These are phyloP conservation scores for Aspergillus sp. DNA, from an alignment of 2,329 filamentous ascomycete genomes.

Conservation along the genomic window DNA sequence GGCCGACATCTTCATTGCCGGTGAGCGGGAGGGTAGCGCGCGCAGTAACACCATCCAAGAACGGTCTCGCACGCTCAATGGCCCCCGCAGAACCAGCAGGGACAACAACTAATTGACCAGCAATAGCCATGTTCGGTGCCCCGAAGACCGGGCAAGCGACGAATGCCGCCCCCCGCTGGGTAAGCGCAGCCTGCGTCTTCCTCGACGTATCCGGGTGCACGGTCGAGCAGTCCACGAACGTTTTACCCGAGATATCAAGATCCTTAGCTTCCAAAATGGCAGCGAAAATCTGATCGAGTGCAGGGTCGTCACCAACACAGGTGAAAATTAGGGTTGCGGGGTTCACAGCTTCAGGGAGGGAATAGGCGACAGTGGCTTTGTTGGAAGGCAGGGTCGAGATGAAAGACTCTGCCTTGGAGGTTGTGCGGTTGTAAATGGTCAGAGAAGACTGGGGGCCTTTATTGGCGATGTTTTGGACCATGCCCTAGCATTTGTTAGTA, in stretches of 20 bases:
- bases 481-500: slow-evolving; percentile 51
- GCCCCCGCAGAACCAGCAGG: slow-evolving; percentile 58
- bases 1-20: slow-evolving; percentile 60
- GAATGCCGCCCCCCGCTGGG: slow-evolving; percentile 60
- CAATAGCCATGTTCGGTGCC: slow-evolving; percentile 43
- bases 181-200: slow-evolving; percentile 51
- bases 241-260: slow-evolving; percentile 58
- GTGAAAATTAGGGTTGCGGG: slow-evolving; percentile 72
- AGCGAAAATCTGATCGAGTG: slow-evolving; percentile 58
- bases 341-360: slow-evolving; percentile 59
- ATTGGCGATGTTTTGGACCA: slow-evolving; percentile 74
- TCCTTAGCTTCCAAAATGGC: slow-evolving; percentile 44
- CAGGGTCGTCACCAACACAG: slow-evolving; percentile 71
- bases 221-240: slow-evolving; percentile 82
- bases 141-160: slow-evolving; percentile 59
- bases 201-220: slow-evolving; percentile 77
- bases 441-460: slow-evolving; percentile 70
- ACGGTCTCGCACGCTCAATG: slow-evolving; percentile 61
- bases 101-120: slow-evolving; percentile 65
- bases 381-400: slow-evolving; percentile 52
- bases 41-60: slow-evolving; percentile 65
- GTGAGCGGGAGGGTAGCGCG: slow-evolving; percentile 61
- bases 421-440: slow-evolving; percentile 73
- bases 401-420: slow-evolving; percentile 58
- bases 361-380: slow-evolving; percentile 58